Conservation (phyloP, 2,329 filamentous ascomycete species). For the Neurospora crassa region DNA sequence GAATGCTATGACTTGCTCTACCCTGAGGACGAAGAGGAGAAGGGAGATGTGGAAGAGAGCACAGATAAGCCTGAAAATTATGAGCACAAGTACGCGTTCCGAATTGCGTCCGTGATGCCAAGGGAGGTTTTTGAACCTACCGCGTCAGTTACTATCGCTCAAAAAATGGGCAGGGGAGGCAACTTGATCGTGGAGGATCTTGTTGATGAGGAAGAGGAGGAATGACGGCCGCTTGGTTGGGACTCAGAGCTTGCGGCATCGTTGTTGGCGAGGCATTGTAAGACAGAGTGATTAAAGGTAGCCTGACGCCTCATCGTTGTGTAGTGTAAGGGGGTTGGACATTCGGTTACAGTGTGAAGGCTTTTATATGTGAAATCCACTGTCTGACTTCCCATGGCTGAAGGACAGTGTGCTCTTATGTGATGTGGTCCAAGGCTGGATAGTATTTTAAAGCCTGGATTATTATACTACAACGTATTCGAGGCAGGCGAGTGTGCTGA, state of each 20-base stretch:
- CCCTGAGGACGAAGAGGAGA: slow-evolving; percentile 23
- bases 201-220: slow-evolving; percentile 26
- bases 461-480: not conserved
- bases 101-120: slow-evolving; percentile 77
- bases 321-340: not conserved
- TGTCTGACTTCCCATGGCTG: not conserved
- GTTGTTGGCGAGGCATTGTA: not conserved
- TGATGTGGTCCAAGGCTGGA: not conserved
- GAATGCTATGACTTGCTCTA: slow-evolving; percentile 70
- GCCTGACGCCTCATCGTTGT: not conserved
- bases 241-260: not conserved
- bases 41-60: slow-evolving; percentile 3
- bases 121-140: slow-evolving; percentile 69
- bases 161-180: slow-evolving; percentile 70
- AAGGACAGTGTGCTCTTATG: not conserved
- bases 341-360: not conserved
- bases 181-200: slow-evolving; percentile 78
- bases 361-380: not conserved
- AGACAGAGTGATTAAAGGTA: not conserved
- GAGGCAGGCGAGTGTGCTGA: not conserved
- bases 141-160: slow-evolving; percentile 53
- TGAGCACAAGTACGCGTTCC: slow-evolving; percentile 75
- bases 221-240: slow-evolving; percentile 9
- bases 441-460: not conserved
- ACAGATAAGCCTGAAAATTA: slow-evolving; percentile 54